Conservation (phyloP, 495 filamentous ascomycete species). For the Xylaria longipes region DNA sequence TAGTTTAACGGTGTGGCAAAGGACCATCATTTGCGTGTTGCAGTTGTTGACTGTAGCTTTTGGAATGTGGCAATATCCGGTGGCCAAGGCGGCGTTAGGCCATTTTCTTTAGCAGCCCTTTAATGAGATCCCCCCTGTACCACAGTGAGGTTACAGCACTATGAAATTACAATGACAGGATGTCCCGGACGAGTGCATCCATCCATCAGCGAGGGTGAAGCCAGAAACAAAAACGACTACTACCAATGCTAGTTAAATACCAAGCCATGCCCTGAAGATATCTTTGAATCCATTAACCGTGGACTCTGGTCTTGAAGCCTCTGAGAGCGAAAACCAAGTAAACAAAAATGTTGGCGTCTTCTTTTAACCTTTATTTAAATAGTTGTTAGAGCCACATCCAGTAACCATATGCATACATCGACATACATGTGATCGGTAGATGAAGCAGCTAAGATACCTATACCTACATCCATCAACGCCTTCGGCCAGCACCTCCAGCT, state of each 20-base stretch:
- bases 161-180: neutral
- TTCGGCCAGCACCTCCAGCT: constrained; percentile 62
- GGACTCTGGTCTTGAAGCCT: neutral
- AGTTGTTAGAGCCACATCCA: neutral
- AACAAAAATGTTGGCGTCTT: neutral
- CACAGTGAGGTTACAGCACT: neutral
- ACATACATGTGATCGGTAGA: neutral
- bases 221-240: no score
- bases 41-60: neutral
- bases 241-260: no score
- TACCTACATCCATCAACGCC: constrained; percentile 57
- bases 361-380: neutral
- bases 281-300: neutral
- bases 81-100: constrained; percentile 8
- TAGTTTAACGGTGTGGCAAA: neutral
- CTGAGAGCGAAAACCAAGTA: no score
- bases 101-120: neutral
- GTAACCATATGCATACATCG: neutral
- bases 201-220: neutral
- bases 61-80: neutral
- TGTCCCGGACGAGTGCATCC: neutral
- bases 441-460: no score
- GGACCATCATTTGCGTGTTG: neutral
- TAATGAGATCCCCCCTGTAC: constrained; percentile 2
- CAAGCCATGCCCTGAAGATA: no score